phyloP scores from a whole-genome alignment of 2,329 filamentous ascomycete genomes.

The Fusarium verticillioides region DNA sequence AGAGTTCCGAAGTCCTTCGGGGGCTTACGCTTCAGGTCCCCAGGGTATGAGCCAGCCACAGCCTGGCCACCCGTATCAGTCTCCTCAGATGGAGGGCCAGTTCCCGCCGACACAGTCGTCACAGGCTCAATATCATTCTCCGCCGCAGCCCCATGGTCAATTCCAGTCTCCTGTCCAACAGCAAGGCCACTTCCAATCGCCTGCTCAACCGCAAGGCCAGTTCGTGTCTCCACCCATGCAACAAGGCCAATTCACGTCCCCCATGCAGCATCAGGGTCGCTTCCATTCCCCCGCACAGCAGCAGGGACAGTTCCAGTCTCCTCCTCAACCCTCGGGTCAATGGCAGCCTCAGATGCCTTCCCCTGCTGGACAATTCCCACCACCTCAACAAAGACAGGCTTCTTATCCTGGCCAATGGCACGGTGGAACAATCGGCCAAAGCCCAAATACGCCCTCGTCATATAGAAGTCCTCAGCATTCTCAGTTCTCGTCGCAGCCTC shows the following conservation, averaged over 20 bases:
- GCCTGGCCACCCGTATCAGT: slow-evolving; percentile 13
- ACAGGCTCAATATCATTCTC: neutral
- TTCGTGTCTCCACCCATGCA: neutral
- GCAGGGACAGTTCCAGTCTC: slow-evolving; percentile 23
- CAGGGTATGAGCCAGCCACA: slow-evolving; percentile 20
- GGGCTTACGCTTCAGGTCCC: slow-evolving; percentile 1
- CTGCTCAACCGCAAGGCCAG: slow-evolving; percentile 7
- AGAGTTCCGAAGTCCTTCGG: slow-evolving; percentile 17
- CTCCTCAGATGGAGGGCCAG: slow-evolving; percentile 10
- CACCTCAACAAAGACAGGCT: slow-evolving; percentile 52
- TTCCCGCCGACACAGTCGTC: neutral
- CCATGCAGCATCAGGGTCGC: slow-evolving; percentile 9
- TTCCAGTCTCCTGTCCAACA: neutral
- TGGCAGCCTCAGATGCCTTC: slow-evolving; percentile 27
- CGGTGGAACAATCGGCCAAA: slow-evolving; percentile 48
- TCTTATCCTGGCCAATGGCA: slow-evolving; percentile 54
- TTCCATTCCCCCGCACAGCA: slow-evolving; percentile 7
- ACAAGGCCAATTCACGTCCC: slow-evolving; percentile 7
- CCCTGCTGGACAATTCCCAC: slow-evolving; percentile 49
- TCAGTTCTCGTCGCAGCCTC: slow-evolving; percentile 17
- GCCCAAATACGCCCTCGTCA: slow-evolving; percentile 32
- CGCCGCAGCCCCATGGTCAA: slow-evolving; percentile 1
- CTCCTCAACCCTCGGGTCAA: slow-evolving; percentile 17
- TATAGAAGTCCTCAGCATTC: slow-evolving; percentile 22
- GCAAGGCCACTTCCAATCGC: slow-evolving; percentile 10